Base-by-base conservation (phyloP, 768 basidiomycete genomes). In the Clavaria fumosa region DNA sequence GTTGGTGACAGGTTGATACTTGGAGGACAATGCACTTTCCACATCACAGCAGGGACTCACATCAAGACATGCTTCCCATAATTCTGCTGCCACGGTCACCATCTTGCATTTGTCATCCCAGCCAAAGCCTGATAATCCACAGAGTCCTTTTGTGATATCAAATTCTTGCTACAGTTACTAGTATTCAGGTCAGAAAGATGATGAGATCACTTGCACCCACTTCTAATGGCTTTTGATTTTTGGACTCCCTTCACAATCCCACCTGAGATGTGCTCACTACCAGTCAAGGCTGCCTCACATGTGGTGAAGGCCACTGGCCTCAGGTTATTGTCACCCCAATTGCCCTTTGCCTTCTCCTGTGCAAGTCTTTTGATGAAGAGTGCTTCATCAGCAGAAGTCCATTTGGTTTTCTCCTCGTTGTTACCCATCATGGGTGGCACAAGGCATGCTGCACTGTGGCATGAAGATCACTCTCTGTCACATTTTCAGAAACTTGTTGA, bases 381-480 rank as follows among this genome's bases (percentile, higher is more conserved):
- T 7, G 36, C 36, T 37, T 37, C 36, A 7, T 42, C 3, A 9
- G 20, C 23, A 12, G 41, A 17, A 31, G 15, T 23, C 41, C 41
- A 42, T n/a, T 27, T 33, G 18, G 23, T 30, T 14, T 30, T 6
- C 11, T n/a, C n/a, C n/a, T n/a, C n/a, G n/a, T n/a, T n/a, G n/a
- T n/a, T n/a, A n/a, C n/a, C n/a, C n/a, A n/a, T n/a, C n/a, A n/a
- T n/a, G n/a, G n/a, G n/a, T n/a, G n/a, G n/a, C n/a, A n/a, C n/a
- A n/a, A n/a, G n/a, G n/a, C n/a, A n/a, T n/a, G n/a, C n/a, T n/a
- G n/a, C n/a, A n/a, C n/a, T n/a, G n/a, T n/a, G n/a, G n/a, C n/a
- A n/a, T n/a, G n/a, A n/a, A n/a, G n/a, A n/a, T n/a, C n/a, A n/a
- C n/a, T n/a, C n/a, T n/a, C n/a, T n/a, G n/a, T n/a, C n/a, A n/a